Evolutionary conservation across 805 yeast genomes (phyloP), one percentile per base, ranked within the genome.

Genomic region (Debaryomyces castellii): DNA sequence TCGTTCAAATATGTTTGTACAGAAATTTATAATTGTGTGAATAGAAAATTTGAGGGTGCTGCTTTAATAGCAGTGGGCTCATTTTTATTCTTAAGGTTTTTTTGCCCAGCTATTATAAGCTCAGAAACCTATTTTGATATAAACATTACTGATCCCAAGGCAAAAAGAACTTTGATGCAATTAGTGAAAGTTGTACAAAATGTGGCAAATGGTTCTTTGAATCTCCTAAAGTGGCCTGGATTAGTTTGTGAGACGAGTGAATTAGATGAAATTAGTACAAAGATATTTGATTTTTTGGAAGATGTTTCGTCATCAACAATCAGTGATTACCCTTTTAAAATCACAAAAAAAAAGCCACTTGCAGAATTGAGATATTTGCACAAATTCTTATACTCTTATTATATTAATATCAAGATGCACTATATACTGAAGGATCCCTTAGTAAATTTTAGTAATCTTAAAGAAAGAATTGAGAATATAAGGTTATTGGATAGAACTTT

Each of bases 31-130:
- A 60, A 67, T 33, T 70, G 83, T 45, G 82, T 88, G 43, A 67
- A 75, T 23, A 64, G 66, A n/a, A 81, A 80, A 52, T 85, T 85
- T 53, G 82, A 79, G 33, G 85, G 85, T 33, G 77, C 84, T 38
- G 71, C 78, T 32, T 50, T 71, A 21, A 73, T 82, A 33, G 89
- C 95, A 1, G 85, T 89, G 22, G 96, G 97, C 0, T 90, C 96
- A 0, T 92, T 87, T 60, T 71, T 92, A 44, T 91, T 92, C 57
- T 71, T 92, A 53, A 71, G 97, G 48, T 88, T 85, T 63, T 78
- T 90, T 51, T 90, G 95, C 60, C 97, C 98, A 10, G 96, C 96
- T 0, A 83, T 91, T 54, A 91, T 91, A 11, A 82, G 89, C 27
- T 97, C 97, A 0, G 96, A 88, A 46, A 74, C 84, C 5, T 74